Evolutionary conservation across 2,329 filamentous ascomycete genomes (phyloP), one percentile per base, ranked within the genome.

Genomic region (Colletotrichum trifolii): DNA sequence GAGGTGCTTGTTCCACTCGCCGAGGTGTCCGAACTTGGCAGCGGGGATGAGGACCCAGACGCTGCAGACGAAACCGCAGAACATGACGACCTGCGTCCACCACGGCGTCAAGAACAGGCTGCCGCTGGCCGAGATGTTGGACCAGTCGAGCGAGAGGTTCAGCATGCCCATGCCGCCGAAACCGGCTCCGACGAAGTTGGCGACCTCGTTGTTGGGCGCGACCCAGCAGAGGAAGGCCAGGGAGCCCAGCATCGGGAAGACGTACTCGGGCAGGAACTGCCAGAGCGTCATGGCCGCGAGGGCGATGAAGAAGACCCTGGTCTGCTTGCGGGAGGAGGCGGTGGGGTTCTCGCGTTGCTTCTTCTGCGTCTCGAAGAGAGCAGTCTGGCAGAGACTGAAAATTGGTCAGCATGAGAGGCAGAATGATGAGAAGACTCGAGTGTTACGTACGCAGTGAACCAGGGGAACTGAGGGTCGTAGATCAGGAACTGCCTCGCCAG

Each of bases 161-260:
- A 89, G 81, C 17, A 89, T 73, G 1, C 86, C 87, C 36, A 89
- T 77, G 1, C 87, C 86, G 13, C 84, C 84, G 67, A 79, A 81
- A 1, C 84, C 84, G 8, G 87, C 87, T 65, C 89, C 88, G 11
- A 89, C 71, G 73, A 89, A 87, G 72, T 89, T 89, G 65, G 89
- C 74, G 11, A 86, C 72, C 3, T 85, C 78, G 62, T 82, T 88
- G 54, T 88, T 79, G 4, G 87, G 87, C 10, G 83, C 85, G 64
- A 89, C 84, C 80, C 80, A 90, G 53, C 86, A 89, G 39, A 86
- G 76, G 75, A 86, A 89, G 38, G 86, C 86, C n/a, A 65, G 12
- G 6, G 62, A 65, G n/a, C 62, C 57, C 13, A 65, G 34, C 62
- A 62, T 65, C 9, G 62, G 62, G 25, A 62, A 65, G 6, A 62